A percentile compares a stretch with the other conserved stretches of the same genome.
These are phyloP conservation scores for Vicia faba DNA, from an alignment of 306 rosid species.

Conservation along the genomic window DNA sequence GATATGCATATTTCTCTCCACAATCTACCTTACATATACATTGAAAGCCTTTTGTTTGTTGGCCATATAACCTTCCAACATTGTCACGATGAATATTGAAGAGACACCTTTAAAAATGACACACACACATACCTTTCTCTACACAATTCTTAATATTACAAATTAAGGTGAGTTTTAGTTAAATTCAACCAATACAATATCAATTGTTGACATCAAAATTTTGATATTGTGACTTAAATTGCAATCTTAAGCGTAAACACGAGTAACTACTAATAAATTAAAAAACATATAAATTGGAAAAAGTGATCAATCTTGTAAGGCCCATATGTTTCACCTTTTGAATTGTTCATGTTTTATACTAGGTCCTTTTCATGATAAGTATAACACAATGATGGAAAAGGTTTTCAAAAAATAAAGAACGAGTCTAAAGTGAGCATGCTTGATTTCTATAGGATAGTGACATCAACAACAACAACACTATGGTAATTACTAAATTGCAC, in stretches of 20 bases:
- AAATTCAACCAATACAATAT: neutral
- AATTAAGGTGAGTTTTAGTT: too few relatives aligned
- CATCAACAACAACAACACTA: constrained; percentile 36
- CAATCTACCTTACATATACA: constrained; percentile 29
- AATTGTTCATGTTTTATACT: constrained; percentile 45
- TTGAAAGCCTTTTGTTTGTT: constrained; percentile 27
- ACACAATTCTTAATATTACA: constrained; percentile 18
- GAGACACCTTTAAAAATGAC: constrained; percentile 25
- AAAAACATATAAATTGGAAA: constrained; percentile 27
- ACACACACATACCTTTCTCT: neutral
- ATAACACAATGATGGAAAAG: constrained; percentile 60
- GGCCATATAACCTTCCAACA: constrained; percentile 30
- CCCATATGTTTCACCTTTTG: constrained; percentile 44
- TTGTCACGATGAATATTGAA: constrained; percentile 41
- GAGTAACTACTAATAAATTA: neutral
- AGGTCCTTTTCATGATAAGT: constrained; percentile 43
- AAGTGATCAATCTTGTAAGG: constrained; percentile 33
- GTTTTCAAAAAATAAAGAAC: constrained; percentile 46
- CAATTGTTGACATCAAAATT: neutral
- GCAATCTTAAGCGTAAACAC: neutral
- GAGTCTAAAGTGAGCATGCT: constrained; percentile 38
- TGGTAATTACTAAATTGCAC: constrained; percentile 38
- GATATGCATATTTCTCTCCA: constrained; percentile 27
- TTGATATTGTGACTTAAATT: neutral
- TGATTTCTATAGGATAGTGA: constrained; percentile 55